Base-by-base conservation (phyloP, 2,329 filamentous ascomycete species). In the Xylariaceae sp. region DNA sequence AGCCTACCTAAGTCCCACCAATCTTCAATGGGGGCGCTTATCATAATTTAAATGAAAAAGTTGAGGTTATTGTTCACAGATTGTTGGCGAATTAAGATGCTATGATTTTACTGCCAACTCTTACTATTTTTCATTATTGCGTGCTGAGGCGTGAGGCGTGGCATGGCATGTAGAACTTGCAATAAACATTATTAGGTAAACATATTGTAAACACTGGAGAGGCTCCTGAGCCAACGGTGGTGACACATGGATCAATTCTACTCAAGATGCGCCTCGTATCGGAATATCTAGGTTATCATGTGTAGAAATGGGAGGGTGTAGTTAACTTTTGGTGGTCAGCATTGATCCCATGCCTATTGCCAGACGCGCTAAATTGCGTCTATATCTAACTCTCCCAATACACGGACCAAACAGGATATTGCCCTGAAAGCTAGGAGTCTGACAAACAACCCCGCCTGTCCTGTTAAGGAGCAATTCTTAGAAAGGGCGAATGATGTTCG, bases 291-390 rank as follows among this genome's bases (percentile, higher is more conserved):
- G 48, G 16, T 50, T 29, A 15, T 36, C 9, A 29, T 20, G 29
- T 36, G 43, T 54, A 33, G 7, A 49, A 51, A 36, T 50, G 23
- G 42, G 42, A 42, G 44, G n/a, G 29, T 9, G 18, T 48, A 13
- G 27, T 40, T 47, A 37, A 49, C 47, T 16, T 42, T 45, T 46
- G 3, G 16, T 45, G 24, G 35, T 44, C 26, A 44, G 26, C 27
- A 49, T 41, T 39, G 23, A 53, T 49, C 40, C 33, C 57, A 46
- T 50, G 42, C 44, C 53, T 53, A 40, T 54, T 33, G 50, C 47
- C 35, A 51, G 53, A 59, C 50, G 52, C 48, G 42, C 39, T 48
- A 57, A 44, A 45, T 40, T 42, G 44, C 45, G 56, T 39, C 35
- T 42, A 46, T 49, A 57, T 54, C 46, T 54, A 42, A 59, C 42